Conservation (phyloP, 1,284 basidiomycete genomes). For the Papiliotrema terrestris region DNA sequence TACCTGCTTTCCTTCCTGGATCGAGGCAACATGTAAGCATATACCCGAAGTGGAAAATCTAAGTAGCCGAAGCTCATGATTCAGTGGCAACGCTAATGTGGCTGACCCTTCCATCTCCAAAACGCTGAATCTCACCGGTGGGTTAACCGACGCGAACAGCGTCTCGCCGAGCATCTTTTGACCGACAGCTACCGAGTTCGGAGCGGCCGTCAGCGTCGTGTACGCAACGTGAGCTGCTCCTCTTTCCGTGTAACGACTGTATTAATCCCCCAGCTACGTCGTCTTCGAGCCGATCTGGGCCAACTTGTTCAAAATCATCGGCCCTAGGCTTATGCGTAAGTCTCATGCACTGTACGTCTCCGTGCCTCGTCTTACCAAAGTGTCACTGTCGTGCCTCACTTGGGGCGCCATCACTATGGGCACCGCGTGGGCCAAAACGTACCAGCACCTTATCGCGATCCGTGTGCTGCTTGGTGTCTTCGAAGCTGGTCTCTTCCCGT, state of each 20-base stretch:
- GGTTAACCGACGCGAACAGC: not conserved
- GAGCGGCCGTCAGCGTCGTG: conserved; percentile 23
- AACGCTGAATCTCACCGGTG: conserved; percentile 1
- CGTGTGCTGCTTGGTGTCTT: conserved; percentile 17
- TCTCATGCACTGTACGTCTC: not conserved
- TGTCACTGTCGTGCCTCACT: not conserved
- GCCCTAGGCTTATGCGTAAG: conserved; percentile 23
- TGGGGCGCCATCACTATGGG: conserved; percentile 7
- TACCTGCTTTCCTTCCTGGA: conserved; percentile 32
- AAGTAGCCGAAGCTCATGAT: not conserved
- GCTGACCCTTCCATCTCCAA: conserved; percentile 8
- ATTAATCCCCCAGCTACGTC: conserved; percentile 15
- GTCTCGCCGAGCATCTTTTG: not conserved
- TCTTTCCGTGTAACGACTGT: not conserved
- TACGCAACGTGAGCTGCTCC: conserved; percentile 19
- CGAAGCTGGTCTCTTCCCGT: conserved; percentile 16
- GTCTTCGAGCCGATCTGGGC: conserved; percentile 31
- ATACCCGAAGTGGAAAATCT: not conserved
- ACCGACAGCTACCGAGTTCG: conserved; percentile 15
- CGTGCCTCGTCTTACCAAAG: too few relatives aligned
- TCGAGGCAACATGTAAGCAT: conserved; percentile 14
- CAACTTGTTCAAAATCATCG: conserved; percentile 28
- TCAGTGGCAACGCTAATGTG: conserved; percentile 13
- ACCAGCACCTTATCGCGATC: conserved; percentile 8
- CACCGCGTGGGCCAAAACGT: conserved; percentile 4